Conservation (phyloP, 1,139 yeast genomes). For the Taphrina betulina region DNA sequence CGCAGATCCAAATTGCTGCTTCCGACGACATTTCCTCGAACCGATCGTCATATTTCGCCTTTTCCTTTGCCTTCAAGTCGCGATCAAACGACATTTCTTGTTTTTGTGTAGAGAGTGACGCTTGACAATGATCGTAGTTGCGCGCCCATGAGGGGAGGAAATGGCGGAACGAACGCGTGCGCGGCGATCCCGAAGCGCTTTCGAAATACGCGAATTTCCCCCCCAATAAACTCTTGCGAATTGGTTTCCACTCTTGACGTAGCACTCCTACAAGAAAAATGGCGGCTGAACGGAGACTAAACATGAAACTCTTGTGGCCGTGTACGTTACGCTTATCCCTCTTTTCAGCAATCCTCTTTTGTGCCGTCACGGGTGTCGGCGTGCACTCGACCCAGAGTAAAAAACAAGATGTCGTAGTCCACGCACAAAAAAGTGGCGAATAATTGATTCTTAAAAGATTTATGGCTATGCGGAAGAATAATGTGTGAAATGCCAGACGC, state of each 20-base stretch:
- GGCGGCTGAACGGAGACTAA: conserved; percentile 1
- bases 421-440: not conserved
- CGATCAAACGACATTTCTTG: conserved; percentile 30
- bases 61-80: conserved; percentile 22
- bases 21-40: conserved; percentile 18
- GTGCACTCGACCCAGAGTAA: no score
- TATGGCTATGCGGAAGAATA: not conserved
- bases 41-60: conserved; percentile 29
- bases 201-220: no score
- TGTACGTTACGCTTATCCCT: conserved; percentile 10
- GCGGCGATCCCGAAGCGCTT: no score
- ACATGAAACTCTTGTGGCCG: conserved; percentile 19
- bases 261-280: no score
- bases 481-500: not conserved
- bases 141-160: no score
- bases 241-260: no score
- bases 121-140: no score
- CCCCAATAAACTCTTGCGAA: no score
- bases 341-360: conserved; percentile 19
- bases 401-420: no score
- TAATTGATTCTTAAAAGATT: not conserved
- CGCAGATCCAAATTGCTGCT: conserved; percentile 15
- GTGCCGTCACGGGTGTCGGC: conserved; percentile 26
- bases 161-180: no score
- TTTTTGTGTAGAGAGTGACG: no score